Evolutionary conservation across 257 asterid species (phyloP).

Genomic region (Thymus mandschuricus): DNA sequence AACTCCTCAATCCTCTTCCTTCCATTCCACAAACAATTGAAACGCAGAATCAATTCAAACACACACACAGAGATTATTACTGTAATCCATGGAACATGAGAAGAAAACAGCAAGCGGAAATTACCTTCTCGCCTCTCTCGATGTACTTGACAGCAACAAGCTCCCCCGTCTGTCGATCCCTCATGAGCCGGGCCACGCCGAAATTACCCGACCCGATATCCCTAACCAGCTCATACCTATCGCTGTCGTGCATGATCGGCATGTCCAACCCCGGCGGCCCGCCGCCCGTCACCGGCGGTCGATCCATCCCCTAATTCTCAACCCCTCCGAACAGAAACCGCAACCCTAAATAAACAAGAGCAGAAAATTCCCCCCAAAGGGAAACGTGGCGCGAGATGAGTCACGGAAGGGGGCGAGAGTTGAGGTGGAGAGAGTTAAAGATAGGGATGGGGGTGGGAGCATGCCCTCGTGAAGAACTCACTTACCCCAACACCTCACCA

Average conservation of each 20-base stretch:
- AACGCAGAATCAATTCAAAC: too few species aligned
- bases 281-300: slow-evolving; percentile 53
- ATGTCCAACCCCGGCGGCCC: slow-evolving; percentile 78
- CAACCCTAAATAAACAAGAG: slow-evolving; percentile 20
- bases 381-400: slow-evolving; percentile 48
- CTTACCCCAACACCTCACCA: slow-evolving; percentile 50
- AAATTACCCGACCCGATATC: slow-evolving; percentile 98
- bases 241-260: slow-evolving; percentile 95
- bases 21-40: neutral
- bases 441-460: slow-evolving; percentile 34
- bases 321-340: neutral
- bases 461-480: slow-evolving; percentile 61
- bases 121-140: slow-evolving; percentile 98
- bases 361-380: slow-evolving; percentile 7
- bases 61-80: neutral
- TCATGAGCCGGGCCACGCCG: slow-evolving; percentile 96
- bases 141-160: slow-evolving; percentile 98
- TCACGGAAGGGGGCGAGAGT: slow-evolving; percentile 35
- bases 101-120: neutral
- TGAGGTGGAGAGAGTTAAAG: slow-evolving; percentile 35
- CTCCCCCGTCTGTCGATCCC: slow-evolving; percentile 80
- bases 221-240: slow-evolving; percentile 83
- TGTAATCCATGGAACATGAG: neutral
- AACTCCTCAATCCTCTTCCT: too few species aligned
- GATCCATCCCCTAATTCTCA: slow-evolving; percentile 50